Evolutionary conservation across 1,284 basidiomycete species (phyloP).

Genomic region (Rhodotorula sp.): DNA sequence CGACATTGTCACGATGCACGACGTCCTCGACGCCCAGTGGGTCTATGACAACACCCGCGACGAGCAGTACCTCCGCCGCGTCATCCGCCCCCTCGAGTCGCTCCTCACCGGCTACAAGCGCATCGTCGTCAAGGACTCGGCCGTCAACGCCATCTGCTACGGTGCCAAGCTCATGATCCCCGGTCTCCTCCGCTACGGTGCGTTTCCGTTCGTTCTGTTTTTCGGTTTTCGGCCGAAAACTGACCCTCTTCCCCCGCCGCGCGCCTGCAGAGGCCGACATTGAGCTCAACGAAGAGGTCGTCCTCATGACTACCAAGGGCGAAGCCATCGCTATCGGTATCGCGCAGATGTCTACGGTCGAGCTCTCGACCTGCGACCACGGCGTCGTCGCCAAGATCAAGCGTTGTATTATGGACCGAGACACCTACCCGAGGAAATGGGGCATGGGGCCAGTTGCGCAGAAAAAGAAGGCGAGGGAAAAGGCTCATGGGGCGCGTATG

Average conservation of each 20-base stretch:
- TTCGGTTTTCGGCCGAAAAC: background rate
- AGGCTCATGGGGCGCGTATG: conserved; percentile 16
- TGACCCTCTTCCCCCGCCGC: background rate
- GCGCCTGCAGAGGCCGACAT: conserved; percentile 73
- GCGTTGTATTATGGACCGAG: conserved; percentile 83
- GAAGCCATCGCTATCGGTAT: conserved; percentile 93
- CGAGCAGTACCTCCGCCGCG: conserved; percentile 93
- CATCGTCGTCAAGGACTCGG: conserved; percentile 98
- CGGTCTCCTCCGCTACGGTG: conserved; percentile 81
- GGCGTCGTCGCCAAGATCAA: conserved; percentile 99
- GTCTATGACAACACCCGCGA: conserved; percentile 98
- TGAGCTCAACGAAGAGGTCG: conserved; percentile 92
- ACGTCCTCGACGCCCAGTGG: conserved; percentile 99
- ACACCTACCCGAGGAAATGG: conserved; percentile 65
- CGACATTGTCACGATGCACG: conserved; percentile 99
- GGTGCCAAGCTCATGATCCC: conserved; percentile 99
- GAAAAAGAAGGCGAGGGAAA: conserved; percentile 84
- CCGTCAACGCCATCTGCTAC: conserved; percentile 99
- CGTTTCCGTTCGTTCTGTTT: conserved; percentile 27
- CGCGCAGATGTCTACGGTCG: conserved; percentile 93
- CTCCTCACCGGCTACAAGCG: conserved; percentile 95
- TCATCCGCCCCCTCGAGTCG: conserved; percentile 90
- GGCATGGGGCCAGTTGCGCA: conserved; percentile 93
- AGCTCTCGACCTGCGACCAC: conserved; percentile 96
- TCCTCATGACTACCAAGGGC: conserved; percentile 99